phyloP scores from a whole-genome alignment of 805 yeast genomes.

The Nakazawaea pomicola region DNA sequence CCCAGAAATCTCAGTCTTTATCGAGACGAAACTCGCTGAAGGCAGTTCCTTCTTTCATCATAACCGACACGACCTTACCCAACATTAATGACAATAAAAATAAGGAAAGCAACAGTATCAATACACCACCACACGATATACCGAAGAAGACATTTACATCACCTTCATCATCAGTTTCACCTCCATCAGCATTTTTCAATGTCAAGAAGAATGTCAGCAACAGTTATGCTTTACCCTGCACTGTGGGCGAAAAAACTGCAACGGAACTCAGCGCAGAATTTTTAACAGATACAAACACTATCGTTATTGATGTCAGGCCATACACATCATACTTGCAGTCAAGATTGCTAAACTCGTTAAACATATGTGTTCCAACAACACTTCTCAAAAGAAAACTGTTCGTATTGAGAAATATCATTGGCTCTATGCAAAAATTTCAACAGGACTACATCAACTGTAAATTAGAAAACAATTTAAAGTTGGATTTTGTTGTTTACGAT shows the following conservation, averaged over 20 bases:
- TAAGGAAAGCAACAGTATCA: not conserved
- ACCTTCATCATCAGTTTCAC: no score
- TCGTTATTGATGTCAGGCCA: conserved; percentile 32
- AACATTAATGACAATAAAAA: no score
- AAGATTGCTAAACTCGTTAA: conserved; percentile 28
- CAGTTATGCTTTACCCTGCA: not conserved
- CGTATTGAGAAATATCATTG: conserved; percentile 28
- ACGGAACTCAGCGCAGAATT: not conserved
- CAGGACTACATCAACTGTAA: conserved; percentile 12
- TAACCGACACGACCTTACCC: conserved; percentile 3
- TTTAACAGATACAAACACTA: conserved; percentile 4
- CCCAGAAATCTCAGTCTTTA: not conserved
- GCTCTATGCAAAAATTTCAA: conserved; percentile 25
- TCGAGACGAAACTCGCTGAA: conserved; percentile 2
- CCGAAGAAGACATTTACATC: no score
- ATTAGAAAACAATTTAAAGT: conserved; percentile 5
- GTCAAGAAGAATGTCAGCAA: not conserved
- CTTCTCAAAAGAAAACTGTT: conserved; percentile 34
- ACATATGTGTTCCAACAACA: conserved; percentile 40
- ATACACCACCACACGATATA: not conserved
- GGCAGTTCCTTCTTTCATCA: conserved; percentile 7
- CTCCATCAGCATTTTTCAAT: conserved; percentile 7
- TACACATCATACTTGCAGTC: conserved; percentile 29
- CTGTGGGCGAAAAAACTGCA: not conserved
- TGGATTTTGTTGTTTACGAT: conserved; percentile 31